Percentiles rank a stretch among this genome's conserved stretches.
phyloP scores from a whole-genome alignment of 768 basidiomycete genomes.

The Suillus fuscotomentosus region DNA sequence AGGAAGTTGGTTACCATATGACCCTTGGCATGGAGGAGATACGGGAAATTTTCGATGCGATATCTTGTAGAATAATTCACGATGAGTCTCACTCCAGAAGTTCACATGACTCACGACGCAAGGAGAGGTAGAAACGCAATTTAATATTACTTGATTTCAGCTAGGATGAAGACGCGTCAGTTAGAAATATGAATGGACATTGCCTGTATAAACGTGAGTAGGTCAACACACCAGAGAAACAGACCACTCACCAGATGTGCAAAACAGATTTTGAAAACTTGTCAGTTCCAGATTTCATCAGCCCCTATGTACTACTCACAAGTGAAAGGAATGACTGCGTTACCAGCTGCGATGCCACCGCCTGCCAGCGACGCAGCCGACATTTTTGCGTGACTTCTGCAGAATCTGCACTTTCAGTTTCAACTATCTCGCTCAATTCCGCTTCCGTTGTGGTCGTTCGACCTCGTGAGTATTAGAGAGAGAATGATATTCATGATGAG shows the following conservation, averaged over 20 bases:
- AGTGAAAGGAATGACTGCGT: constrained; percentile 47
- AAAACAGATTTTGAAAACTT: constrained; percentile 24
- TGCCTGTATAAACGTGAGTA: constrained; percentile 17
- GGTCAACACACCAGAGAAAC: neutral
- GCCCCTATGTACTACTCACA: constrained; percentile 25
- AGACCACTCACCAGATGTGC: constrained; percentile 30
- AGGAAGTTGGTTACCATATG: constrained; percentile 38
- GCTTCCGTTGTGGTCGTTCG: too few species aligned
- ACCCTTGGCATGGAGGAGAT: constrained; percentile 39
- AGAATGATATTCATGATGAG: too few species aligned
- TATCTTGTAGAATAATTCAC: constrained; percentile 22
- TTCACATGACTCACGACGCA: constrained; percentile 25
- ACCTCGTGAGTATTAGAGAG: too few species aligned
- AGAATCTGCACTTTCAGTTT: too few species aligned
- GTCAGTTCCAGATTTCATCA: neutral
- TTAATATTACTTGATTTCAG: constrained; percentile 12
- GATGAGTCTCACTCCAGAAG: neutral
- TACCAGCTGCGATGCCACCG: constrained; percentile 29
- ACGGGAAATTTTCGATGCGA: constrained; percentile 44
- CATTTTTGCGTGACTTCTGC: too few species aligned
- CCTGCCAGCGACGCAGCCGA: too few species aligned
- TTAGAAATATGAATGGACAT: constrained; percentile 21
- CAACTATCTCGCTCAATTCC: too few species aligned
- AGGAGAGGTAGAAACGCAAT: constrained; percentile 43
- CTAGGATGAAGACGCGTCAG: neutral